Base-by-base conservation (phyloP, 2,329 filamentous ascomycete species). In the Arthrobotrys sinensis region DNA sequence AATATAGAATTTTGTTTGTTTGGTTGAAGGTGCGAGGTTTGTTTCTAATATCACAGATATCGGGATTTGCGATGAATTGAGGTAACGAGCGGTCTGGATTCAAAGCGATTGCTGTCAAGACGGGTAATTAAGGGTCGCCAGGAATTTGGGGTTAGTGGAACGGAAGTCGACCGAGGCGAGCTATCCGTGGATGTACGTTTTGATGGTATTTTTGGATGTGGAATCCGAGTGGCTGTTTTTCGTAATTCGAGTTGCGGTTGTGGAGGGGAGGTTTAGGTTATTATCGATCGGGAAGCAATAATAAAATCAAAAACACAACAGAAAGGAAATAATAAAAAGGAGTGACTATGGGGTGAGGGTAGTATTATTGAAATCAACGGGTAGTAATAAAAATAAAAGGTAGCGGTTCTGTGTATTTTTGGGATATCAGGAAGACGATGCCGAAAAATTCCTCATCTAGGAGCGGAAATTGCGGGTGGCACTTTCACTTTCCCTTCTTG, bases 131-230 rank as follows among this genome's bases (percentile, higher is more conserved):
- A 45, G 66, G 38, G 52, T 69, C 63, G 45, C 24, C 10, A 40
- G 50, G 38, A 24, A 36, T 32, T 62, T 57, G 24, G 2, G 64
- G 28, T 57, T 57, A 68, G 50, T 68, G 34, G 34, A 77, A 70
- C 66, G 73, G 66, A 46, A 77, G 73, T 70, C 60, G 73, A 52
- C 66, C 66, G 40, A 43, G 73, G 73, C 66, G 73, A 77, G 66
- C 73, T 70, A 50, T 77, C 73, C 73, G 73, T 77, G 73, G 52
- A 71, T 77, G 66, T 77, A 77, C 73, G 73, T 69, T 55, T 48
- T 64, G 45, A 5, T 38, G 21, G 60, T 73, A 48, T 69, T 62
- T 52, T 46, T 71, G 67, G 62, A 52, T 55, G 34, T 38, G 52
- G 52, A 57, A 57, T 57, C 52, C 52, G 52, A 40, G 52, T 60